phyloP scores from a whole-genome alignment of 331 rosid genomes.

The Cydonia oblonga region DNA sequence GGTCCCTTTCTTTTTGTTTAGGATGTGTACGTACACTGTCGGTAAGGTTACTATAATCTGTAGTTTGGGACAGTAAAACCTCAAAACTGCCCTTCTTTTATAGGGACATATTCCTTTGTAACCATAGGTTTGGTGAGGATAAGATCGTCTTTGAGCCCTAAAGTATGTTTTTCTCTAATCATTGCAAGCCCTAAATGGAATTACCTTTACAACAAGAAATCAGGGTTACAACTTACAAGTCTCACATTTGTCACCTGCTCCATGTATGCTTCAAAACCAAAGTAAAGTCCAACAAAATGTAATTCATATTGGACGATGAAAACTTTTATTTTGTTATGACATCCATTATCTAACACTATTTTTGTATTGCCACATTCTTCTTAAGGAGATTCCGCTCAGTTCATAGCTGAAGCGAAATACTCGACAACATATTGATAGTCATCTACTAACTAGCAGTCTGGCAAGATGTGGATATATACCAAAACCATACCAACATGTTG shows the following conservation, averaged over 20 bases:
- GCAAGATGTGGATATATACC: too few relatives aligned
- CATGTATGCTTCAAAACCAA: neutral
- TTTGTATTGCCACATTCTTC: neutral
- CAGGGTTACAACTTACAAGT: neutral
- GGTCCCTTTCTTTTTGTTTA: neutral
- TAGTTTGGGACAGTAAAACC: neutral
- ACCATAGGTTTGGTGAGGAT: neutral
- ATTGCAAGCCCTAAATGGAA: neutral
- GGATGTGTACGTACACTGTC: neutral
- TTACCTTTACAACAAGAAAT: too few relatives aligned
- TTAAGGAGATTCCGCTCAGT: too few relatives aligned
- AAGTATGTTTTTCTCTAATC: neutral
- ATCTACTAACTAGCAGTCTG: too few relatives aligned
- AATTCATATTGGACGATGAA: neutral
- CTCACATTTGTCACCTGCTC: neutral
- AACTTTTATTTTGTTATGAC: neutral
- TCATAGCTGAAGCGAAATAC: too few relatives aligned
- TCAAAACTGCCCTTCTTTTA: neutral
- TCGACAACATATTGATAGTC: too few relatives aligned
- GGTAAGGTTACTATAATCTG: neutral
- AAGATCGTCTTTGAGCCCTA: neutral
- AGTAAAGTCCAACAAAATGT: neutral
- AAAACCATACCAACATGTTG: too few relatives aligned
- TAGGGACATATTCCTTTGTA: neutral
- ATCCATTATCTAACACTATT: neutral